Base-by-base conservation (phyloP, 2,329 filamentous ascomycete species). In the Scedosporium boydii region DNA sequence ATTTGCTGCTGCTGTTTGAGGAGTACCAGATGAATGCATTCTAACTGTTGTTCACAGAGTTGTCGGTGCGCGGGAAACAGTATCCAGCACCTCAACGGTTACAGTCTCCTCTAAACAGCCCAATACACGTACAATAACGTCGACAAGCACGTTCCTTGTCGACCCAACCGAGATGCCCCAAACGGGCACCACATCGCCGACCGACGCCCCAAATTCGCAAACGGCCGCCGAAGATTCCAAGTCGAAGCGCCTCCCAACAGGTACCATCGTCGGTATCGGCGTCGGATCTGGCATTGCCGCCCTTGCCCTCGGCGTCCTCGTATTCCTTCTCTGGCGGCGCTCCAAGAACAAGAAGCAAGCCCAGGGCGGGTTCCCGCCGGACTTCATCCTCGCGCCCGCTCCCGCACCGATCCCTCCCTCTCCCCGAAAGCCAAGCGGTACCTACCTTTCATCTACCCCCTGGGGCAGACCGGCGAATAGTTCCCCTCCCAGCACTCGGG, bases 191-290 rank as follows among this genome's bases (percentile, higher is more conserved):
- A 34, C 59, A 21, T 42, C 48, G 12, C 27, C 59, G 4, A 48
- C 44, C 26, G 59, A 27, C 7, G 34, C 42, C n/a, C 27, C 42
- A 5, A 34, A 18, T n/a, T 10, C 41, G 9, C 38, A 44, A 14
- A 14, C 58, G 58, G 38, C 16, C 21, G 4, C 56, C 16, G 42
- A 44, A 27, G 41, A 44, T 14, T 18, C 38, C 9, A n/a, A 26
- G 14, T 21, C 26, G 46, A 61, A 16, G 4, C 23, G 60, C 14
- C 62, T 65, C n/a, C 44, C 64, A 4, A 53, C 55, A 23, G 60
- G 62, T 41, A 58, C 62, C 10, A 62, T 61, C 12, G 34, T 61
- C 29, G 64, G 60, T 16, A 56, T 65, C 14, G 53, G 59, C 5
- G 44, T 63, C 27, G 62, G 64, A 27, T 60, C 58, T 3, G 58